These are phyloP conservation scores for Panicum virgatum DNA, from an alignment of 202 grass and related monocot species.

Conservation along the genomic window DNA sequence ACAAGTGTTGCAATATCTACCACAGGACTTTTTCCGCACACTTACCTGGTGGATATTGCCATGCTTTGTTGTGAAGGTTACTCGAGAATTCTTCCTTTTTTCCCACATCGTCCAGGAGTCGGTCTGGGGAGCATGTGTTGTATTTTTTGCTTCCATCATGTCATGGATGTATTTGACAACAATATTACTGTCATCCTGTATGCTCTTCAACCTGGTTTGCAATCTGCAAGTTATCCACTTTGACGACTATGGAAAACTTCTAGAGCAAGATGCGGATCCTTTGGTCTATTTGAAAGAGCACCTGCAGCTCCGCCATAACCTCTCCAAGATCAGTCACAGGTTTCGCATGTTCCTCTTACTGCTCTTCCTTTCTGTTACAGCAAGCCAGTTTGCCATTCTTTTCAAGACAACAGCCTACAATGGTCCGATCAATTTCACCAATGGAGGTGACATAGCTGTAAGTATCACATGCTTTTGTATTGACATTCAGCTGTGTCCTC, in stretches of 20 bases:
- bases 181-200: slow-evolving; percentile 78
- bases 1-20: slow-evolving; percentile 22
- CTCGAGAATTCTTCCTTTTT: slow-evolving; percentile 68
- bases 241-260: slow-evolving; percentile 78
- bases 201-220: slow-evolving; percentile 90
- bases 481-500: neutral
- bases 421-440: slow-evolving; percentile 81
- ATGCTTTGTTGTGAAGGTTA: slow-evolving; percentile 70
- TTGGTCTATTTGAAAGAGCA: slow-evolving; percentile 88
- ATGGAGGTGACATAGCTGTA: slow-evolving; percentile 81
- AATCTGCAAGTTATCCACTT: slow-evolving; percentile 91
- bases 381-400: slow-evolving; percentile 74
- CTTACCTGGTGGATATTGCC: slow-evolving; percentile 77
- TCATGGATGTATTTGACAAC: slow-evolving; percentile 83
- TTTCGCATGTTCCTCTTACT: slow-evolving; percentile 87
- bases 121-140: slow-evolving; percentile 52
- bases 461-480: slow-evolving; percentile 38
- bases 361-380: slow-evolving; percentile 72
- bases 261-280: slow-evolving; percentile 84
- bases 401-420: slow-evolving; percentile 78
- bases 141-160: slow-evolving; percentile 63
- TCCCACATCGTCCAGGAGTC: slow-evolving; percentile 58
- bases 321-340: slow-evolving; percentile 92
- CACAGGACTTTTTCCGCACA: slow-evolving; percentile 69
- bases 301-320: slow-evolving; percentile 65